Conservation (phyloP, 1,139 yeast species). For the Trichomonascaceae sp. region DNA sequence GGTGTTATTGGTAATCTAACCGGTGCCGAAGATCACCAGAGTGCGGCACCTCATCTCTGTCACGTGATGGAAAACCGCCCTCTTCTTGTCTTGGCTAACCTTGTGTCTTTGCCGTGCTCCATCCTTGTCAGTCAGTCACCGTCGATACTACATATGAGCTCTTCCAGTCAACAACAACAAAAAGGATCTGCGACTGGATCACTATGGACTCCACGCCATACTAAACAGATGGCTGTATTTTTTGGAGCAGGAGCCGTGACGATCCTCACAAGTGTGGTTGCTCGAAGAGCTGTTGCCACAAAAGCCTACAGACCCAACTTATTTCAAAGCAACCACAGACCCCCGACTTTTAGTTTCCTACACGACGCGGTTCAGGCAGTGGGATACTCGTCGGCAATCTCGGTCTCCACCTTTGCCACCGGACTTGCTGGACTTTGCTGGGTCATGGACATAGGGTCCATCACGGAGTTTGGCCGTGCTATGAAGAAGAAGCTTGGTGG, state of each 20-base stretch:
- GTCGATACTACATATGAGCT: background rate
- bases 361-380: constrained; percentile 84
- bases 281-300: constrained; percentile 58
- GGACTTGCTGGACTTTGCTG: constrained; percentile 64
- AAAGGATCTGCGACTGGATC: no score
- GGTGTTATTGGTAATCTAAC: no score
- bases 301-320: constrained; percentile 64
- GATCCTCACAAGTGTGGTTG: constrained; percentile 57
- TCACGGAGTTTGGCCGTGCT: constrained; percentile 58
- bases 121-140: background rate
- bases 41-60: no score
- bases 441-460: constrained; percentile 57
- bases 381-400: constrained; percentile 63
- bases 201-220: constrained; percentile 40
- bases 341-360: constrained; percentile 69
- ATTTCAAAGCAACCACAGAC: constrained; percentile 78
- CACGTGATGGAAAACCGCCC: no score
- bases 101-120: no score
- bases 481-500: constrained; percentile 64
- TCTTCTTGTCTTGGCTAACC: no score
- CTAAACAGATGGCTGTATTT: constrained; percentile 59
- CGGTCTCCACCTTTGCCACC: constrained; percentile 64
- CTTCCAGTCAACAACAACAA: no score
- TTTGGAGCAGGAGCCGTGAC: constrained; percentile 63
- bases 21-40: no score